A percentile compares a stretch with the other conserved stretches of the same genome.
Evolutionary conservation across 352 stramenopile genomes (phyloP).

Genomic region (Pythium guiyangense): DNA sequence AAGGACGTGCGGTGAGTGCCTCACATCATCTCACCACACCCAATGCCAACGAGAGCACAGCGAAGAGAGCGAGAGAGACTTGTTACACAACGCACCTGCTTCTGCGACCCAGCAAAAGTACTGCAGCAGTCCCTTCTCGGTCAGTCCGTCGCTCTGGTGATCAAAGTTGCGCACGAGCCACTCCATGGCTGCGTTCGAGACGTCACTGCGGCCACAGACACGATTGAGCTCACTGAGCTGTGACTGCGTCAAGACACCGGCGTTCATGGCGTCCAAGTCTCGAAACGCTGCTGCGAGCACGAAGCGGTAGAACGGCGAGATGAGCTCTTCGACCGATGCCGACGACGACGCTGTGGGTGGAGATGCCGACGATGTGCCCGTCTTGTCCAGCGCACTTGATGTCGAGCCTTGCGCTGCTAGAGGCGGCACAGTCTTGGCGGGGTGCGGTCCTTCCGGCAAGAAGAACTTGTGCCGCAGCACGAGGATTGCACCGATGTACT

Average conservation of each 20-base stretch:
- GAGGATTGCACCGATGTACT: constrained; percentile 43
- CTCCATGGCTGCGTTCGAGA: constrained; percentile 24
- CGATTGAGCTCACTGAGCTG: constrained; percentile 45
- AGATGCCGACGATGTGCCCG: constrained; percentile 2
- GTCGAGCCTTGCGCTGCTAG: background rate
- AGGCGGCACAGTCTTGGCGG: constrained; percentile 2
- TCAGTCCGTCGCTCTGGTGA: constrained; percentile 25
- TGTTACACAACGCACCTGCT: constrained; percentile 26
- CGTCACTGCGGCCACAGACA: constrained; percentile 20
- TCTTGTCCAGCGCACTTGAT: background rate
- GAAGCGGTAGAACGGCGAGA: constrained; percentile 66
- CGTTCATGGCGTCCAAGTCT: constrained; percentile 32
- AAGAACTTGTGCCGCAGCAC: constrained; percentile 57
- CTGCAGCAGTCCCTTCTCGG: constrained; percentile 48
- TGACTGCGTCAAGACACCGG: constrained; percentile 21
- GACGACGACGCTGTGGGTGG: too few relatives aligned
- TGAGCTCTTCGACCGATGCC: constrained; percentile 18
- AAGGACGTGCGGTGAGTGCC: background rate
- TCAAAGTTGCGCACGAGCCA: constrained; percentile 67
- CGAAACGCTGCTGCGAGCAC: constrained; percentile 48
- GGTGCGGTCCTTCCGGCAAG: constrained; percentile 21
- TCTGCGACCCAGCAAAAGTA: constrained; percentile 72
- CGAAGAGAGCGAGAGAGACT: background rate
- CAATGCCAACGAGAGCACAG: background rate
- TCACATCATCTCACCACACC: background rate